A percentile compares a stretch with the other conserved stretches of the same genome.
Evolutionary conservation across 2,329 filamentous ascomycete species (phyloP).

Genomic region (Ustilaginoidea virens): DNA sequence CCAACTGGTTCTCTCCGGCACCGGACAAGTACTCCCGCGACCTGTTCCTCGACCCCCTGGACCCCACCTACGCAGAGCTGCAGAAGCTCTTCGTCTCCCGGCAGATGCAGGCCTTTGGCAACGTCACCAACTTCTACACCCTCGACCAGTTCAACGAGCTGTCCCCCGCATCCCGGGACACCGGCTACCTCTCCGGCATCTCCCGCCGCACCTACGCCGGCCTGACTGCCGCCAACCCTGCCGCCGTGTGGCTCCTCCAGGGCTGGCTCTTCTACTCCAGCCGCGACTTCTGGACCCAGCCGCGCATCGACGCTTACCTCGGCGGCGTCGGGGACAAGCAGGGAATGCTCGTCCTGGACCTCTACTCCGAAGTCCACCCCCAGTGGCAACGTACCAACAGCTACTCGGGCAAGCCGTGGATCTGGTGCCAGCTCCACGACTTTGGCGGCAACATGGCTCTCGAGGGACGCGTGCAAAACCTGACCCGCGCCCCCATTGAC

Average conservation of each 20-base stretch:
- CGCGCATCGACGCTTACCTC: slow-evolving; percentile 31
- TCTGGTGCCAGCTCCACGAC: slow-evolving; percentile 36
- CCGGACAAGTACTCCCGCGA: slow-evolving; percentile 24
- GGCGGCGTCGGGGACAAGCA: slow-evolving; percentile 24
- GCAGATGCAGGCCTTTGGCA: slow-evolving; percentile 29
- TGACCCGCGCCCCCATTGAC: slow-evolving; percentile 29
- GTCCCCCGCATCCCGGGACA: slow-evolving; percentile 27
- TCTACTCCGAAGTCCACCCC: slow-evolving; percentile 31
- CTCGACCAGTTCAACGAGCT: slow-evolving; percentile 40
- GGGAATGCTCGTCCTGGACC: slow-evolving; percentile 35
- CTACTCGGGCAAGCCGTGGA: slow-evolving; percentile 36
- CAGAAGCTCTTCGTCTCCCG: slow-evolving; percentile 30
- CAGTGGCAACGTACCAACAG: slow-evolving; percentile 34
- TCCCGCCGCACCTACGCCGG: slow-evolving; percentile 25
- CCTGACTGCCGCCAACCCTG: slow-evolving; percentile 29
- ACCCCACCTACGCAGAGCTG: slow-evolving; percentile 24
- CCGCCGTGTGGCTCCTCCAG: slow-evolving; percentile 36
- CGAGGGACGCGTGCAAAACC: slow-evolving; percentile 32
- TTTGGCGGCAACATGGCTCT: slow-evolving; percentile 33
- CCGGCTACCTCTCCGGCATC: slow-evolving; percentile 19
- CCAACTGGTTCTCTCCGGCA: slow-evolving; percentile 20
- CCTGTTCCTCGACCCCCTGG: slow-evolving; percentile 30
- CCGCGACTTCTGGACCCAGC: slow-evolving; percentile 26
- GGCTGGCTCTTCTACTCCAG: slow-evolving; percentile 33
- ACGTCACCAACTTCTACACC: slow-evolving; percentile 31